Base-by-base conservation (phyloP, 352 stramenopile genomes). In the Peronospora tabacina region DNA sequence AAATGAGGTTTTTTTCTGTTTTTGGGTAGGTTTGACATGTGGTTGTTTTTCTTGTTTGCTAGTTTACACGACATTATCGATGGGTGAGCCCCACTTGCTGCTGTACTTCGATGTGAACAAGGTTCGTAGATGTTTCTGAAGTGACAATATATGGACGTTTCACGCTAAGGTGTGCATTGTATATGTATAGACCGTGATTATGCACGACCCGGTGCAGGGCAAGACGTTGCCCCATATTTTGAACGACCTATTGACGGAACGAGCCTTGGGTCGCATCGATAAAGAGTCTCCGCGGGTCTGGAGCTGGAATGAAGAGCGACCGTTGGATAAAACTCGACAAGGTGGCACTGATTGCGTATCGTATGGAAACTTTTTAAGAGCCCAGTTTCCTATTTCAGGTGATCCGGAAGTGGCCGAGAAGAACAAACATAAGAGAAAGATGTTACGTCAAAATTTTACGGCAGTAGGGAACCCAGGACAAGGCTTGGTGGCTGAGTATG, bases 101-200 rank as follows among this genome's bases (percentile, higher is more conserved):
- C 63, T 90, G 36, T 88, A 85, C 52, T 83, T 90, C 46, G 79
- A 90, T 49, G 76, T 90, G 34, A 90, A 90, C 55, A 90, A 90
- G 69, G 78, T 85, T 52, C 15, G 13, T 24, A 9, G 15, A 43
- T 30, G 2, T 11, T 43, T 24, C 40, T 5, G 7, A 46, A 10
- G 2, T 22, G 17, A 35, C 37, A n/a, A n/a, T 51, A 2, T 24
- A 33, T 11, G 13, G 9, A 28, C 16, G 45, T 39, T 41, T 11
- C 5, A 28, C 8, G 1, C n/a, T 6, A 38, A 11, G 20, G 2
- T 8, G 12, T 17, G 37, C n/a, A 12, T 49, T 15, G 3, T 24
- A 26, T 52, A 8, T 15, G 7, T 55, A 6, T 38, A 90, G 80
- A 90, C 80, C 1, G 44, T 88, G 36, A 90, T 90, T 44, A 88